These are phyloP conservation scores for Alternaria triticina DNA, from an alignment of 2,329 filamentous ascomycete species.

Conservation along the genomic window DNA sequence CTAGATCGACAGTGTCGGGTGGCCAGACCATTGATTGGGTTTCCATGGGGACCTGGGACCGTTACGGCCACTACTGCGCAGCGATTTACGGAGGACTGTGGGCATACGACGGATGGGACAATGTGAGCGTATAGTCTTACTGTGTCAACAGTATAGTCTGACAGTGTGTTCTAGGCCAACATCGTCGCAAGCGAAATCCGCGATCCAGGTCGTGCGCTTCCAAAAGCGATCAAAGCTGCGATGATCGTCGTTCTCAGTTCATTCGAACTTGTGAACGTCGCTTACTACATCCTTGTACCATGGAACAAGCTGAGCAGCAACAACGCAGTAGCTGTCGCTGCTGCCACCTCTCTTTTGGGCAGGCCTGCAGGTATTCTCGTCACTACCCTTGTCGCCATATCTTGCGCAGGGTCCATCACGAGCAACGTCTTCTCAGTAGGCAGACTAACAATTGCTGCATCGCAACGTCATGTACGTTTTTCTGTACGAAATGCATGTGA, in stretches of 20 bases:
- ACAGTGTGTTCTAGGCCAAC: conserved; percentile 36
- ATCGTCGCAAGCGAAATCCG: conserved; percentile 47
- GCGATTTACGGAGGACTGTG: conserved; percentile 68
- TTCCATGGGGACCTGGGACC: conserved; percentile 61
- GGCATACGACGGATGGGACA: conserved; percentile 72
- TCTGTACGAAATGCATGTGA: background rate
- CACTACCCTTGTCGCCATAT: conserved; percentile 64
- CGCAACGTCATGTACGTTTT: conserved; percentile 28
- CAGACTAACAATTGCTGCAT: conserved; percentile 66
- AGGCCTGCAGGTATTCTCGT: conserved; percentile 60
- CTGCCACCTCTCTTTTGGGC: conserved; percentile 59
- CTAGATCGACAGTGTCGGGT: conserved; percentile 59
- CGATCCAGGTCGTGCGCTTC: conserved; percentile 53
- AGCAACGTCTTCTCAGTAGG: conserved; percentile 69
- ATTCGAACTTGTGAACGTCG: conserved; percentile 66
- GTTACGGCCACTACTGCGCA: conserved; percentile 65
- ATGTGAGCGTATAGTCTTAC: conserved; percentile 51
- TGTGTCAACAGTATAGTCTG: background rate
- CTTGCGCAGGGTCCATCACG: conserved; percentile 67
- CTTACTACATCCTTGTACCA: conserved; percentile 68
- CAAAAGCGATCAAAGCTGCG: conserved; percentile 66
- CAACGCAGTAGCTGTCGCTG: conserved; percentile 67
- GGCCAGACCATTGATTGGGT: conserved; percentile 42
- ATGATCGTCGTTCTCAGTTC: conserved; percentile 65
- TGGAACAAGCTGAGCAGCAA: conserved; percentile 65